Evolutionary conservation across 306 rosid genomes (phyloP).

Genomic region (Glycine soja): DNA sequence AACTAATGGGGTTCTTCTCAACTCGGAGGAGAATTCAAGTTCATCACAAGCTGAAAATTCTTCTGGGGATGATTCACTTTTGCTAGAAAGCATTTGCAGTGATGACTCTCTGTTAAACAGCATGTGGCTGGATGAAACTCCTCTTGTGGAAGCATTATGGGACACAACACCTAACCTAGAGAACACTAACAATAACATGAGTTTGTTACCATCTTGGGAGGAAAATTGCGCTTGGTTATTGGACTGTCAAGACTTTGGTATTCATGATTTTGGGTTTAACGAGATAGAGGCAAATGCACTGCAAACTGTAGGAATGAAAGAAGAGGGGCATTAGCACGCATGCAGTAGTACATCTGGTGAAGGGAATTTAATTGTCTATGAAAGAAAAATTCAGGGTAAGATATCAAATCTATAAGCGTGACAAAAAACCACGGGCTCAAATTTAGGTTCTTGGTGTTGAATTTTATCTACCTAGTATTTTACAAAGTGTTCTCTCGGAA

Average conservation of each 20-base stretch:
- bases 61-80: conserved; percentile 60
- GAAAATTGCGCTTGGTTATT: conserved; percentile 73
- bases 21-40: conserved; percentile 60
- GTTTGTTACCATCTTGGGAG: conserved; percentile 58
- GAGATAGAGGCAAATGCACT: conserved; percentile 60
- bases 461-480: conserved; percentile 39
- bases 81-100: conserved; percentile 62
- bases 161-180: conserved; percentile 46
- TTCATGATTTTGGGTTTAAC: conserved; percentile 82
- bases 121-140: conserved; percentile 69
- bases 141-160: conserved; percentile 68
- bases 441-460: conserved; percentile 44
- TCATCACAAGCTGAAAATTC: conserved; percentile 63
- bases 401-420: conserved; percentile 43
- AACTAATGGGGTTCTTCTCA: conserved; percentile 39
- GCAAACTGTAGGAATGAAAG: conserved; percentile 56
- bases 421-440: conserved; percentile 45
- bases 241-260: conserved; percentile 84
- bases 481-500: conserved; percentile 52
- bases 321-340: conserved; percentile 45
- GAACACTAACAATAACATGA: conserved; percentile 39
- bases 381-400: conserved; percentile 2
- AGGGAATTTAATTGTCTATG: neutral
- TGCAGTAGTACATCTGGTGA: conserved; percentile 22
- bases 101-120: conserved; percentile 58